These are phyloP conservation scores for Zizania palustris DNA, from an alignment of 202 grass and related monocot species.

Conservation along the genomic window DNA sequence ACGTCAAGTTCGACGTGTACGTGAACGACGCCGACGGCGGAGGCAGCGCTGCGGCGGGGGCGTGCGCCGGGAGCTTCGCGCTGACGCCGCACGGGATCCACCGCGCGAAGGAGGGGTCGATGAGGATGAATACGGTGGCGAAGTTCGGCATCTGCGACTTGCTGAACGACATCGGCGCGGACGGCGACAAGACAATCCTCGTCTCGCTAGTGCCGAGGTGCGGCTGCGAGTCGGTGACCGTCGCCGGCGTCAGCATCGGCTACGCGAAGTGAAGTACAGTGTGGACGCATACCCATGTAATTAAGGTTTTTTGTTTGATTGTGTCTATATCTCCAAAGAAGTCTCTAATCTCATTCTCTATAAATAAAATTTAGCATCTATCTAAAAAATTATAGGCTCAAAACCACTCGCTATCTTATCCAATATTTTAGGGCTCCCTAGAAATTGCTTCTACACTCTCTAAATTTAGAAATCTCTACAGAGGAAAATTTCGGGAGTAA, in stretches of 20 bases:
- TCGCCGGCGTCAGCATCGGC: constrained; percentile 45
- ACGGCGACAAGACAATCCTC: constrained; percentile 38
- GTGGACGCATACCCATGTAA: not conserved
- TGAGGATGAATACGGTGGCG: constrained; percentile 33
- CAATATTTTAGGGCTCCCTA: too few species aligned
- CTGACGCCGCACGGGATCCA: constrained; percentile 49
- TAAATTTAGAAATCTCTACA: too few species aligned
- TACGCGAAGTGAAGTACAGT: constrained; percentile 43
- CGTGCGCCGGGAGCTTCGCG: constrained; percentile 66
- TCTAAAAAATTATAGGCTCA: too few species aligned
- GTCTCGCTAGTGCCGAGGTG: constrained; percentile 60
- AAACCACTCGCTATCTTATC: too few species aligned
- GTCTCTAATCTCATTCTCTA: too few species aligned
- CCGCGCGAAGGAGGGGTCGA: not conserved
- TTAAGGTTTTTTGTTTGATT: not conserved
- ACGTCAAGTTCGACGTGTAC: constrained; percentile 79
- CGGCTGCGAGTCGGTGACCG: constrained; percentile 31
- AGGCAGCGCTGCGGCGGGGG: constrained; percentile 14
- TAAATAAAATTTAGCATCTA: too few species aligned
- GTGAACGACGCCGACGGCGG: constrained; percentile 42
- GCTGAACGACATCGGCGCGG: constrained; percentile 48
- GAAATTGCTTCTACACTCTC: too few species aligned
- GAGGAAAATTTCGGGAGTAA: too few species aligned
- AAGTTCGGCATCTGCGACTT: constrained; percentile 57
- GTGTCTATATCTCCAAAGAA: not conserved